phyloP scores from a whole-genome alignment of 192 early-diverging fungal genomes.

The Backusella parvicylindrica region DNA sequence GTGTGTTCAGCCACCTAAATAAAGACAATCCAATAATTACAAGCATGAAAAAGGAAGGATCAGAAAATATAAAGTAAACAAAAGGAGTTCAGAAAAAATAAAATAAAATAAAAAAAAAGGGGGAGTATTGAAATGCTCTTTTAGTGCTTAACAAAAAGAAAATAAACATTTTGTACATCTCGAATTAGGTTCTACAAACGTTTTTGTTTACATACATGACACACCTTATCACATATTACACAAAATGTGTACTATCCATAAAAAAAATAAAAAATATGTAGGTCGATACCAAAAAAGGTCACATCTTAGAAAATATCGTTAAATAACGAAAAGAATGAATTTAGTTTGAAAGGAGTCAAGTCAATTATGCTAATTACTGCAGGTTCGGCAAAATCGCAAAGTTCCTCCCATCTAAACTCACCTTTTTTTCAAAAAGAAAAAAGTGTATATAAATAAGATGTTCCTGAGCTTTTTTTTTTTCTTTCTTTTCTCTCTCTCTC shows the following conservation, averaged over 20 bases:
- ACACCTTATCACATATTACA: neutral
- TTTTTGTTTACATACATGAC: neutral
- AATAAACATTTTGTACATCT: constrained; percentile 3
- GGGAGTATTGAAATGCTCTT: neutral
- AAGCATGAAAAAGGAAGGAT: neutral
- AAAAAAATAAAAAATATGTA: neutral
- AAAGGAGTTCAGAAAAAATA: neutral
- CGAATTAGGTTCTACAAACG: neutral
- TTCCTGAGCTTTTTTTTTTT: neutral
- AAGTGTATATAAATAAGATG: neutral
- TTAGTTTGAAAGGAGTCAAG: neutral
- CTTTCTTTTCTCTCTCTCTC: neutral
- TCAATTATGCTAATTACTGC: constrained; percentile 19
- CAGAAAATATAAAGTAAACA: neutral
- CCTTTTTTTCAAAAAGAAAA: neutral
- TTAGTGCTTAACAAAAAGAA: neutral
- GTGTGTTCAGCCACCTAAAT: constrained; percentile 3
- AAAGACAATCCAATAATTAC: neutral
- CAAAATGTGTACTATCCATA: neutral
- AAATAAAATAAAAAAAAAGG: neutral
- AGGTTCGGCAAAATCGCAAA: constrained; percentile 8
- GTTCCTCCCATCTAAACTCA: neutral
- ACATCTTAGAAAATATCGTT: neutral
- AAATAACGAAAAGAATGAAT: constrained; percentile 1
- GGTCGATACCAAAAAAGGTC: neutral